A percentile compares a stretch with the other conserved stretches of the same genome.
Conservation (phyloP, 192 early-diverging fungal genomes). For the Umbelopsis sp. region DNA sequence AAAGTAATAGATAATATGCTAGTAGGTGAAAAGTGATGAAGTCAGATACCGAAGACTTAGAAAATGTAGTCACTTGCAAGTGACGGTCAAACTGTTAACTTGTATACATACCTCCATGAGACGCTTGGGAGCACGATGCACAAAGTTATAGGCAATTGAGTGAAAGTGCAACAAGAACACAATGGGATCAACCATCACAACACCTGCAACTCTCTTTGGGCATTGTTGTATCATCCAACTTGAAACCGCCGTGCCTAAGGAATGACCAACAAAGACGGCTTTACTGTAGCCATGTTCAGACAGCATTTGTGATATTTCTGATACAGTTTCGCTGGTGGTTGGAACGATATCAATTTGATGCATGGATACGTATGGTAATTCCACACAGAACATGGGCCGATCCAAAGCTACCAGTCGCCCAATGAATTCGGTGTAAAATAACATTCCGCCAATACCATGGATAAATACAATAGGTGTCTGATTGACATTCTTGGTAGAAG, state of each 20-base stretch:
- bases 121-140: constrained; percentile 43
- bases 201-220: constrained; percentile 49
- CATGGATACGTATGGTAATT: constrained; percentile 71
- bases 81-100: neutral
- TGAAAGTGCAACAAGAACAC: constrained; percentile 66
- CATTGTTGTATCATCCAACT: constrained; percentile 60
- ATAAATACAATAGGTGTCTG: constrained; percentile 66
- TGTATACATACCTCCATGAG: constrained; percentile 32
- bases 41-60: neutral
- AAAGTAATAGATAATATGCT: constrained; percentile 61
- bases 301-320: constrained; percentile 60
- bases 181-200: constrained; percentile 69
- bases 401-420: constrained; percentile 44
- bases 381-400: constrained; percentile 53
- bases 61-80: neutral
- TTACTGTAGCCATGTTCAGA: constrained; percentile 47
- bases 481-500: constrained; percentile 22
- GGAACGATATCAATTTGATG: constrained; percentile 60
- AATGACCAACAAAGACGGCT: constrained; percentile 71
- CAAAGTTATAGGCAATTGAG: constrained; percentile 65
- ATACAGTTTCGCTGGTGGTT: constrained; percentile 54
- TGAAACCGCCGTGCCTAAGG: constrained; percentile 62
- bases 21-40: constrained; percentile 8
- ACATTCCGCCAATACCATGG: constrained; percentile 70
- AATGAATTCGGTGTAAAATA: constrained; percentile 58